Evolutionary conservation across 371 early-diverging fungal species (phyloP).

Genomic region (Mucor circinelloides): DNA sequence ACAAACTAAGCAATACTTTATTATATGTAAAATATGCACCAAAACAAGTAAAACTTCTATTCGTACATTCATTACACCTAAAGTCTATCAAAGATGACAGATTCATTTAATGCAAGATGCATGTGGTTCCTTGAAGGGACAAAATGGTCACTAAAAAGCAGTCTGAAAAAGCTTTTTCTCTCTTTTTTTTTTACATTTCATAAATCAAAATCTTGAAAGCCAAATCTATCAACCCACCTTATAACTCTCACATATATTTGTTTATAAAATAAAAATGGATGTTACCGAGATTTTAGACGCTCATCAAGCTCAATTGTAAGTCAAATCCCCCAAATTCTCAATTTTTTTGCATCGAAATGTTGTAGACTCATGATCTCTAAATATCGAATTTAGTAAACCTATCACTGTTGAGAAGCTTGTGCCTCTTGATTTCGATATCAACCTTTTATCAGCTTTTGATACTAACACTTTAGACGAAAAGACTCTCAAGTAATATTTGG

Average conservation of each 20-base stretch:
- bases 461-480: conserved; percentile 75
- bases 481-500: conserved; percentile 52
- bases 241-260: not conserved
- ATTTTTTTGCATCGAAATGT: not conserved
- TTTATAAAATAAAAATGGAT: conserved; percentile 54
- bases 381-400: conserved; percentile 50
- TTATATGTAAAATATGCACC: too few species aligned
- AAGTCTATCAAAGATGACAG: not conserved
- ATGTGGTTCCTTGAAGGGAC: not conserved
- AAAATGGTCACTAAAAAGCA: conserved; percentile 2
- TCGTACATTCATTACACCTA: too few species aligned
- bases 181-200: not conserved
- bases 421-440: conserved; percentile 88
- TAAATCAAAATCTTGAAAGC: not conserved
- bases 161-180: conserved; percentile 1
- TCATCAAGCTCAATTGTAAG: conserved; percentile 65
- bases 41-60: too few species aligned
- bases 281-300: conserved; percentile 70
- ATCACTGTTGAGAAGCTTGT: conserved; percentile 73
- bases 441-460: conserved; percentile 79
- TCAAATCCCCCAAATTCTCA: not conserved
- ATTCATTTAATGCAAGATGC: not conserved
- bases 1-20: too few species aligned
- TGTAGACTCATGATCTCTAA: not conserved
- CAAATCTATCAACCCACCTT: not conserved